Evolutionary conservation across 192 early-diverging fungal species (phyloP).

Genomic region (Coemansia sp.): DNA sequence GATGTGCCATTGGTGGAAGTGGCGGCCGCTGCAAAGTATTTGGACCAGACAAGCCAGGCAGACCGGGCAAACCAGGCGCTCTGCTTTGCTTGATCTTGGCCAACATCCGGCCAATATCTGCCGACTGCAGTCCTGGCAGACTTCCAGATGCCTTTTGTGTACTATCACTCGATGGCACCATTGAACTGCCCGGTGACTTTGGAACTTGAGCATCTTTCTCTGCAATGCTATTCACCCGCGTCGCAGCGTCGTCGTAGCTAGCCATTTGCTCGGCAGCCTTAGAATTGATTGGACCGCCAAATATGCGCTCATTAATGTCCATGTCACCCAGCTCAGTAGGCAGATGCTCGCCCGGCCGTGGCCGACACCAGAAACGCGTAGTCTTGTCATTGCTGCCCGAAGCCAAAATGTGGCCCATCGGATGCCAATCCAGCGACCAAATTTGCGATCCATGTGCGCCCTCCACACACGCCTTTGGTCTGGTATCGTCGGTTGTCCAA

Average conservation of each 20-base stretch:
- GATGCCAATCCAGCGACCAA: conserved; percentile 98
- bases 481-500: conserved; percentile 78
- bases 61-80: conserved; percentile 16
- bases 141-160: conserved; percentile 1
- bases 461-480: conserved; percentile 57
- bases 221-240: background rate
- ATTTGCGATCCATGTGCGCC: conserved; percentile 87
- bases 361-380: conserved; percentile 94
- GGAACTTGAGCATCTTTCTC: background rate
- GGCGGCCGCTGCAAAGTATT: background rate
- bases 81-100: conserved; percentile 39
- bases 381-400: conserved; percentile 95
- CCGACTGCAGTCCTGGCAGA: conserved; percentile 37
- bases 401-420: conserved; percentile 90
- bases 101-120: conserved; percentile 32
- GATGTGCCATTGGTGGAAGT: background rate
- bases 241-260: background rate
- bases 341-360: conserved; percentile 73
- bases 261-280: conserved; percentile 24
- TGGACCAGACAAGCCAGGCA: conserved; percentile 5
- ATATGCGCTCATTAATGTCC: conserved; percentile 39
- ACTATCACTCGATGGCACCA: background rate
- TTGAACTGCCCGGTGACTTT: background rate
- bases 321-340: conserved; percentile 40
- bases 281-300: conserved; percentile 18